These are phyloP conservation scores for Chernovozyma sophiae-reginae DNA, from an alignment of 1,139 yeast genomes.

Conservation along the genomic window DNA sequence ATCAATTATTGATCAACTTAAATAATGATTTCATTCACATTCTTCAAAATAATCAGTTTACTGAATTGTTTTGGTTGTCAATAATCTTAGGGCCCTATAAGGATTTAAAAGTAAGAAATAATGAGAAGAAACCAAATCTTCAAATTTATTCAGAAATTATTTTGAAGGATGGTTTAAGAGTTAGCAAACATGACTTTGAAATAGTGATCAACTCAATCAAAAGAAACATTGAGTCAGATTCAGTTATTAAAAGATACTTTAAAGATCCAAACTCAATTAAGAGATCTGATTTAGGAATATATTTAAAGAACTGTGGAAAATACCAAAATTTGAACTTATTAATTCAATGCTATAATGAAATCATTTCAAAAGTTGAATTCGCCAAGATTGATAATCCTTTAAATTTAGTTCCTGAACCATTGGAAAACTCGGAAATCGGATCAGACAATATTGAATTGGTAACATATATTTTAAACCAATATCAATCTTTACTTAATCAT, in stretches of 20 bases:
- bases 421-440: slow-evolving; percentile 2
- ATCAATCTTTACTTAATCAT: slow-evolving; percentile 27
- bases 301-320: slow-evolving; percentile 51
- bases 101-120: slow-evolving; percentile 29
- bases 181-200: slow-evolving; percentile 56
- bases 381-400: slow-evolving; percentile 3
- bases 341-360: slow-evolving; percentile 28
- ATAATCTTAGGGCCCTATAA: slow-evolving; percentile 49
- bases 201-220: slow-evolving; percentile 39
- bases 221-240: slow-evolving; percentile 13
- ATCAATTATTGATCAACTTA: background rate
- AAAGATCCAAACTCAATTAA: slow-evolving; percentile 19
- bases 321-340: slow-evolving; percentile 45
- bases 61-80: slow-evolving; percentile 45
- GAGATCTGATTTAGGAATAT: slow-evolving; percentile 61
- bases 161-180: slow-evolving; percentile 63
- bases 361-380: slow-evolving; percentile 11
- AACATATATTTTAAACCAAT: slow-evolving; percentile 15
- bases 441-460: background rate
- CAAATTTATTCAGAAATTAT: slow-evolving; percentile 21
- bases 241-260: slow-evolving; percentile 15
- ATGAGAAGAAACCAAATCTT: slow-evolving; percentile 28
- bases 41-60: slow-evolving; percentile 15
- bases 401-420: slow-evolving; percentile 10
- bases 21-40: background rate